Conservation (phyloP, 192 early-diverging fungal genomes). For the Podila clonocystis region DNA sequence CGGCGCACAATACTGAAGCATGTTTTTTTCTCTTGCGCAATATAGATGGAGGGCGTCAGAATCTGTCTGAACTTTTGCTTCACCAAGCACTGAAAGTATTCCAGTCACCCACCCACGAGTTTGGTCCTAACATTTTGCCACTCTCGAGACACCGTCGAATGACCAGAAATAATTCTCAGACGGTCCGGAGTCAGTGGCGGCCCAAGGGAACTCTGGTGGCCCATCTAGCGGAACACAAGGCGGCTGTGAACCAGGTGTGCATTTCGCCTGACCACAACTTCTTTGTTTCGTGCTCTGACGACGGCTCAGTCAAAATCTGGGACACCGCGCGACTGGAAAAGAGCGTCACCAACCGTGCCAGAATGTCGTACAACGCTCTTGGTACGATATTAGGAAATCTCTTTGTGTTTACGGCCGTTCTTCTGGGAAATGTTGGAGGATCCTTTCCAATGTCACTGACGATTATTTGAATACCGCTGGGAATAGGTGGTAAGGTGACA, state of each 20-base stretch:
- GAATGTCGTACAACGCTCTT: conserved; percentile 73
- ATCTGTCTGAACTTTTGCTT: conserved; percentile 20
- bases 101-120: conserved; percentile 45
- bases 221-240: conserved; percentile 86
- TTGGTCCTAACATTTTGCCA: conserved; percentile 28
- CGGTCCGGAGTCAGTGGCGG: conserved; percentile 40
- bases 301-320: conserved; percentile 87
- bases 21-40: neutral
- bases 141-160: conserved; percentile 37
- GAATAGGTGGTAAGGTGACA: conserved; percentile 77
- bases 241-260: conserved; percentile 73
- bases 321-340: conserved; percentile 83
- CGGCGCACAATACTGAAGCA: neutral
- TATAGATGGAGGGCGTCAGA: conserved; percentile 36
- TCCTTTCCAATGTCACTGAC: neutral
- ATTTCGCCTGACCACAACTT: conserved; percentile 76
- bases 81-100: conserved; percentile 47
- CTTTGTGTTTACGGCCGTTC: neutral
- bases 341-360: conserved; percentile 83
- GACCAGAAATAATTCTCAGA: conserved; percentile 36
- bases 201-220: conserved; percentile 73
- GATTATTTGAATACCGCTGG: neutral
- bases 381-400: conserved; percentile 52
- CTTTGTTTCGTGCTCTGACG: conserved; percentile 86
- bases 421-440: neutral